phyloP scores from a whole-genome alignment of 306 rosid species.

The Delonix regia region DNA sequence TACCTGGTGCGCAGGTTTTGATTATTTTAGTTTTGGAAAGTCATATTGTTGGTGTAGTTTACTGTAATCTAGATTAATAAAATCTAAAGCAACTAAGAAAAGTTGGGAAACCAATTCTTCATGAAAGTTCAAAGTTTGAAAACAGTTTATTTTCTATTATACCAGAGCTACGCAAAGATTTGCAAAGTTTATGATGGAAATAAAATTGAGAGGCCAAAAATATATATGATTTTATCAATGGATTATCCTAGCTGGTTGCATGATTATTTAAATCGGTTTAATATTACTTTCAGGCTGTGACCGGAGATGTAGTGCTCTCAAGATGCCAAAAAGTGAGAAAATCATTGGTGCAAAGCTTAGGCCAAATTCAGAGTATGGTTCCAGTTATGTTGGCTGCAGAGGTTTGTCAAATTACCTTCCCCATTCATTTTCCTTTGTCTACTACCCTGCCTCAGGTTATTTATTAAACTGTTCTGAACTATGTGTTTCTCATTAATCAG shows the following conservation, averaged over 20 bases:
- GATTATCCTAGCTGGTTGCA: conserved; percentile 12
- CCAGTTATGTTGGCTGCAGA: conserved; percentile 67
- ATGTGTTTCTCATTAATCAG: not conserved
- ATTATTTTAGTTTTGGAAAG: conserved; percentile 27
- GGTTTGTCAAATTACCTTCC: conserved; percentile 55
- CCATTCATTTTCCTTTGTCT: conserved; percentile 15
- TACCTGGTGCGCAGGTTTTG: conserved; percentile 68
- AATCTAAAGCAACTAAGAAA: conserved; percentile 2
- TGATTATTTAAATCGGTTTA: conserved; percentile 25
- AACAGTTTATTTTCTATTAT: not conserved
- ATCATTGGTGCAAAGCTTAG: conserved; percentile 62
- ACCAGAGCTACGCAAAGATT: conserved; percentile 4
- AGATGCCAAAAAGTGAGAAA: conserved; percentile 59
- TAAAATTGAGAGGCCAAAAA: conserved; percentile 17
- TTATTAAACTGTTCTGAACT: conserved; percentile 7
- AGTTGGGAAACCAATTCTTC: conserved; percentile 13
- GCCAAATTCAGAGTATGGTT: conserved; percentile 63
- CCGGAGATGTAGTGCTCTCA: conserved; percentile 62
- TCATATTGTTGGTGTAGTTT: not conserved
- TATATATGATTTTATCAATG: conserved; percentile 16
- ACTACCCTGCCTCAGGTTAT: not conserved
- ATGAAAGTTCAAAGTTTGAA: conserved; percentile 1
- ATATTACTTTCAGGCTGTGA: conserved; percentile 61
- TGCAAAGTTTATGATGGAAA: not conserved
- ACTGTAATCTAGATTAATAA: not conserved